Base-by-base conservation (phyloP, 805 yeast genomes). In the Diddensiella transvaalensis region DNA sequence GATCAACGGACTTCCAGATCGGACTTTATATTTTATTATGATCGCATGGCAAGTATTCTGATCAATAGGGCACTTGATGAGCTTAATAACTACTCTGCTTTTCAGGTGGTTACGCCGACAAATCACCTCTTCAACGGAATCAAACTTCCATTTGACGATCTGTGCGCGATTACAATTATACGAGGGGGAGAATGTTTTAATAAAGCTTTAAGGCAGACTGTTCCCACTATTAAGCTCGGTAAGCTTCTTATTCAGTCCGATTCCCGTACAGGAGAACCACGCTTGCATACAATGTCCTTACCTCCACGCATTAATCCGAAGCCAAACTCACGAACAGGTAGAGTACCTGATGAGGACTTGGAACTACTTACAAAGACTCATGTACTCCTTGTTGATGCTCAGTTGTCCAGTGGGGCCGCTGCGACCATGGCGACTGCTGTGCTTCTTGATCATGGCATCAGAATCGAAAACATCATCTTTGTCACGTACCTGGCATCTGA, bases 121-220 rank as follows among this genome's bases (percentile, higher is more conserved):
- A 72, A 69, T 1, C 21, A 55, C 21, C 30, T 19, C 1, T 60
- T 54, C 37, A 22, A 39, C 8, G 72, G 71, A 1, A 46, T 62
- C 35, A 72, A 53, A 3, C 69, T 62, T 46, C 60, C 52, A 30
- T 66, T 64, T 40, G 78, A 79, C 49, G 73, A 75, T 10, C 69
- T 85, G 6, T 71, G 85, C 23, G 93, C 93, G 0, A 85, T 88
- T 3, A 84, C 84, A 53, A 79, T 90, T 37, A 83, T 90, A 24
- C 75, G 96, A 54, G 89, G 96, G 0, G 99, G 99, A 3, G 97
- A 89, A 63, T 87, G 96, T 61, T 90, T 90, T 60, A 82, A 86
- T 78, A 78, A 76, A 24, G 83, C 96, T 0, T 70, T 91, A 35
- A 78, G 85, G 51, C 81, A 81, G 55, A 79, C 90, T 0, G 72